Evolutionary conservation across 1,139 yeast species (phyloP), one percentile per base, ranked within the genome.

Genomic region (Candida sojae): DNA sequence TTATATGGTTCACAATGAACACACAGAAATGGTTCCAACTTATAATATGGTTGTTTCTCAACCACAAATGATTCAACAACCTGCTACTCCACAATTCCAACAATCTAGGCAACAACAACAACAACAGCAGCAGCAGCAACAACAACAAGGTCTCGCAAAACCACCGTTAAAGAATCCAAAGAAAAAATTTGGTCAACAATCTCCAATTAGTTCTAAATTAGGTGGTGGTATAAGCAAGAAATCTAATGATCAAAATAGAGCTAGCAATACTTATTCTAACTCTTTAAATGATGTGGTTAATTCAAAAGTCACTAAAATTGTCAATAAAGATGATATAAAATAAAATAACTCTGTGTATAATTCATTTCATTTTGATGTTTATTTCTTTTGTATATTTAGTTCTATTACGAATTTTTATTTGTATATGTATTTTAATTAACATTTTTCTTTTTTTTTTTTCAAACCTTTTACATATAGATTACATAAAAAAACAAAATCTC

Each of bases 241-340:
- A 17, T 21, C 30, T 9, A 29, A 37, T 10, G 23, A 21, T 9
- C 25, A 21, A 13, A 28, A 36, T 9, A 31, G 32, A 23, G 21
- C 5, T 12, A 47, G 42, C 12, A 42, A 35, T 7, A 42, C 39
- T 12, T 28, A 25, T n/a, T 43, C 31, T 33, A 43, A 41, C n/a
- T 38, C 51, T 9, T 43, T 49, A 17, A 48, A 39, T 42, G 55
- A 52, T 26, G 52, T 52, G 13, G 51, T 52, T 23, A 47, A 43
- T 40, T 50, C 55, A 3, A 50, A 50, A 33, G 46, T 33, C 23
- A 49, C 52, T 1, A 48, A 45, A 31, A 36, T 52, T 26, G 33
- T 42, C 26, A 51, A 44, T 35, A 43, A 29, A 38, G 41, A 45
- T 6, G 42, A 45, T 37, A 28, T 31, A 21, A 44, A 41, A 29